A percentile compares a stretch with the other conserved stretches of the same genome.
Evolutionary conservation across 2,329 filamentous ascomycete species (phyloP).

Genomic region (Venturia nashicola): DNA sequence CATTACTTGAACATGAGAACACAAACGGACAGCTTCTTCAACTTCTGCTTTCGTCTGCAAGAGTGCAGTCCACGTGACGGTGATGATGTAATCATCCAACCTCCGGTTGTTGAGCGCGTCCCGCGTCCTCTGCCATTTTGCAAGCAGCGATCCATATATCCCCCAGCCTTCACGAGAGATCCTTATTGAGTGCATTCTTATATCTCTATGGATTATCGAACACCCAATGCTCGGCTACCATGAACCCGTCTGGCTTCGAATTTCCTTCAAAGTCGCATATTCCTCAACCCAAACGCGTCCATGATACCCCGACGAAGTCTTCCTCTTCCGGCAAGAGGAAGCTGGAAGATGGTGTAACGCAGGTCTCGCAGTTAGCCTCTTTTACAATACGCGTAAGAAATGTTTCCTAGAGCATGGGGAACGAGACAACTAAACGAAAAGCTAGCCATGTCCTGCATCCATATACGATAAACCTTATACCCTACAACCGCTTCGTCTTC

Average conservation of each 20-base stretch:
- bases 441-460: conserved; percentile 18
- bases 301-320: background rate
- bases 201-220: background rate
- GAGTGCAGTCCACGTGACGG: background rate
- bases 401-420: background rate
- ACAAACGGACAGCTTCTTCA: background rate
- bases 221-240: background rate
- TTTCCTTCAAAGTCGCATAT: background rate
- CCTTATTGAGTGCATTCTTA: background rate
- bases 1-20: too few species aligned
- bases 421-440: background rate
- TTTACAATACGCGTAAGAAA: conserved; percentile 1
- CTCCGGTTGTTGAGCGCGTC: background rate
- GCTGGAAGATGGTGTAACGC: background rate
- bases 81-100: background rate
- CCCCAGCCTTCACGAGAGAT: background rate
- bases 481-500: conserved; percentile 23
- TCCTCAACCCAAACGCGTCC: background rate
- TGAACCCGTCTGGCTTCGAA: background rate
- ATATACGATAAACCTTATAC: conserved; percentile 18
- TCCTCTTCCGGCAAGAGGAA: background rate
- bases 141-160: background rate
- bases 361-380: background rate
- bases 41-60: background rate
- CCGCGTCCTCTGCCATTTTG: background rate